phyloP scores from a whole-genome alignment of 2,329 filamentous ascomycete genomes.

The Microsporum canis region DNA sequence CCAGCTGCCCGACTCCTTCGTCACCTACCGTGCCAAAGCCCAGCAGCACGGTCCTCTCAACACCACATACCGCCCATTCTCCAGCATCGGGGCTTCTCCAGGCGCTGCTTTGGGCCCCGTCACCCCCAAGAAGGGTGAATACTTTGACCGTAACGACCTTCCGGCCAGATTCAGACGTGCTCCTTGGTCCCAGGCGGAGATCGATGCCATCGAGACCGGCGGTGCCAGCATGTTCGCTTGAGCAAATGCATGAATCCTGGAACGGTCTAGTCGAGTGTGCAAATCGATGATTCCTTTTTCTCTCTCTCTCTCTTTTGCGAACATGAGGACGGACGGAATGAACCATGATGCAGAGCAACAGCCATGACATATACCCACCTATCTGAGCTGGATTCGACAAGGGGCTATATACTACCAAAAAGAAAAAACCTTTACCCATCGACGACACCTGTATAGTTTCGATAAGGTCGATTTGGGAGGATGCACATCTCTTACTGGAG shows the following conservation, averaged over 20 bases:
- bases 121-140: conserved; percentile 58
- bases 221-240: conserved; percentile 58
- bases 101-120: conserved; percentile 65
- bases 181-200: conserved; percentile 68
- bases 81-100: conserved; percentile 46
- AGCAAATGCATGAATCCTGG: conserved; percentile 6
- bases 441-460: not conserved
- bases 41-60: conserved; percentile 53
- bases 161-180: conserved; percentile 69
- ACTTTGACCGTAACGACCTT: conserved; percentile 81
- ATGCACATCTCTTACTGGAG: not conserved
- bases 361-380: conserved; percentile 4
- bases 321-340: not conserved
- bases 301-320: not conserved
- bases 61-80: conserved; percentile 24
- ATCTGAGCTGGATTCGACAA: not conserved
- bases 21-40: conserved; percentile 50
- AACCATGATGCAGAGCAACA: not conserved
- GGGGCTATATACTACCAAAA: not conserved
- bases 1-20: conserved; percentile 50
- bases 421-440: not conserved
- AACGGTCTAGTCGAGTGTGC: not conserved
- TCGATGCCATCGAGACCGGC: conserved; percentile 89
- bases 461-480: not conserved
- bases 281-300: not conserved